Evolutionary conservation across 495 filamentous ascomycete genomes (phyloP).

Genomic region (Choiromyces venosus): DNA sequence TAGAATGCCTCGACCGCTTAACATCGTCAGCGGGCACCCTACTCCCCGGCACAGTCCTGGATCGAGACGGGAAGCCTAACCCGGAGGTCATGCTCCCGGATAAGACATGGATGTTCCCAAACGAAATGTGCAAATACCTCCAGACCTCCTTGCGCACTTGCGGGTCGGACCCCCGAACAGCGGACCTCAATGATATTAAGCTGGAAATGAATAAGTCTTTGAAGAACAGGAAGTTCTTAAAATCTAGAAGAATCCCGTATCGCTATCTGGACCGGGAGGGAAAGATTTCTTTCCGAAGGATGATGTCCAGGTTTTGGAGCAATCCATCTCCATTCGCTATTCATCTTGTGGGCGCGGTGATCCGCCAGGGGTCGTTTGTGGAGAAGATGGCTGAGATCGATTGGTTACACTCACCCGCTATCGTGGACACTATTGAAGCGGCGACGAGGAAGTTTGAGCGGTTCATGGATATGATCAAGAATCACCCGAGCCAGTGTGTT

Average conservation of each 20-base stretch:
- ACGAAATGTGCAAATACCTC: background rate
- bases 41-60: background rate
- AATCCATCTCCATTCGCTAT: constrained; percentile 65
- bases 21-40: background rate
- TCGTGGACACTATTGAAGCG: constrained; percentile 25
- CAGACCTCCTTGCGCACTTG: background rate
- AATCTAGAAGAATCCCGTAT: background rate
- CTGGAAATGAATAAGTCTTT: background rate
- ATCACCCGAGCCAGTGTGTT: constrained; percentile 50
- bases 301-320: constrained; percentile 3
- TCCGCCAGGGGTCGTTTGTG: constrained; percentile 70
- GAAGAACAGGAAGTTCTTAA: background rate
- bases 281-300: background rate
- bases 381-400: constrained; percentile 61
- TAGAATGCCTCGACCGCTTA: background rate
- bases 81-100: background rate
- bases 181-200: background rate
- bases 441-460: constrained; percentile 55
- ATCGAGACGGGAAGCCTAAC: constrained; percentile 15
- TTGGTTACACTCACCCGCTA: constrained; percentile 35
- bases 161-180: background rate
- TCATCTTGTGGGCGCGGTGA: constrained; percentile 69
- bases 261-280: background rate
- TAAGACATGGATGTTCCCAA: background rate
- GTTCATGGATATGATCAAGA: constrained; percentile 60